Conservation (phyloP, 2,329 filamentous ascomycete species). For the Thielaviopsis euricoi region DNA sequence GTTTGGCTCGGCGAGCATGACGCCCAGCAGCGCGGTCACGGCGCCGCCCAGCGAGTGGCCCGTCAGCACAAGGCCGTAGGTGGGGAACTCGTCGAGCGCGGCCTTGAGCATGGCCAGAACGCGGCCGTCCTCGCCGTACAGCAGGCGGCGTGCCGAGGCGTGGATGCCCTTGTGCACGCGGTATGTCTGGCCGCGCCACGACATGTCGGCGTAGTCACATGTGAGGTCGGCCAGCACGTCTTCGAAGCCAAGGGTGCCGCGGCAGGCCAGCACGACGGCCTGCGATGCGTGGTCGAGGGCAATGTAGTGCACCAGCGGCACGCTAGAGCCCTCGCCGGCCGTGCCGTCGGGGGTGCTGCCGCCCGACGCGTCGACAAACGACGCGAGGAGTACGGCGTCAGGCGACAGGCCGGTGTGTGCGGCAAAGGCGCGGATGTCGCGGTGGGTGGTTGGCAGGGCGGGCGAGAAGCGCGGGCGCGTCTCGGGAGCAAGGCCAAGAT, state of each 20-base stretch:
- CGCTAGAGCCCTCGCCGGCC: slow-evolving; percentile 37
- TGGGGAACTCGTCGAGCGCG: slow-evolving; percentile 47
- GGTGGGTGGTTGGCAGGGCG: slow-evolving; percentile 32
- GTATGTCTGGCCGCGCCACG: slow-evolving; percentile 47
- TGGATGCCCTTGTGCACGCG: slow-evolving; percentile 62
- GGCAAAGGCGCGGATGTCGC: slow-evolving; percentile 46
- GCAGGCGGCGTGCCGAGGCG: slow-evolving; percentile 49
- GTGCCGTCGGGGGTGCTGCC: slow-evolving; percentile 48
- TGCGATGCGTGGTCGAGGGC: slow-evolving; percentile 55
- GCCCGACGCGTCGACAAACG: slow-evolving; percentile 53
- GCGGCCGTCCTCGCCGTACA: slow-evolving; percentile 50
- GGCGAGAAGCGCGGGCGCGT: slow-evolving; percentile 24
- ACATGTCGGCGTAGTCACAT: slow-evolving; percentile 52
- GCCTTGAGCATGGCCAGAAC: slow-evolving; percentile 50
- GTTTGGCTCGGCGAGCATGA: slow-evolving; percentile 52
- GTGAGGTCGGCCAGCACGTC: slow-evolving; percentile 59
- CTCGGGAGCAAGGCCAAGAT: slow-evolving; percentile 42
- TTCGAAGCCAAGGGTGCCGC: slow-evolving; percentile 57
- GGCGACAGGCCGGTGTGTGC: slow-evolving; percentile 43
- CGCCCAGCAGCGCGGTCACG: slow-evolving; percentile 52
- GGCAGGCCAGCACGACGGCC: slow-evolving; percentile 55
- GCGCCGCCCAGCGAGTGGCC: slow-evolving; percentile 55
- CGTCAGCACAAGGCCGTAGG: slow-evolving; percentile 54
- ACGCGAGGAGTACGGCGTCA: slow-evolving; percentile 47
- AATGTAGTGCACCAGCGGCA: slow-evolving; percentile 58